Evolutionary conservation across 2,329 filamentous ascomycete genomes (phyloP).

Genomic region (Davidsoniella neocaledoniae): DNA sequence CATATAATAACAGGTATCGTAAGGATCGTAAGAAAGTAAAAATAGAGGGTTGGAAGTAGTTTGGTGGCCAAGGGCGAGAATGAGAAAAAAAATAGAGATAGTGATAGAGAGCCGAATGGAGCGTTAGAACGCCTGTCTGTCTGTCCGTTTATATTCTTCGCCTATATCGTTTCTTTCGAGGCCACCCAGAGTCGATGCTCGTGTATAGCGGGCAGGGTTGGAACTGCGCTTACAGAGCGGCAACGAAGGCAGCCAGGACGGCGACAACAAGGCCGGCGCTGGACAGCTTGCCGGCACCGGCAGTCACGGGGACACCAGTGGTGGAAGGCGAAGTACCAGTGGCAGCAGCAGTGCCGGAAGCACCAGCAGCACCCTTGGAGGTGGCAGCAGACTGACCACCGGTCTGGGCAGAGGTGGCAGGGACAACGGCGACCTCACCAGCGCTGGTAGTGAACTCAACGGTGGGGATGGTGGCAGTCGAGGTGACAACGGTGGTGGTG

Average conservation of each 20-base stretch:
- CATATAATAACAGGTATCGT: constrained; percentile 12
- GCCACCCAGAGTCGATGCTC: too few relatives aligned
- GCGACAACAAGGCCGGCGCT: constrained; percentile 3
- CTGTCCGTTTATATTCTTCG: too few relatives aligned
- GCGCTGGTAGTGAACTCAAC: constrained; percentile 28
- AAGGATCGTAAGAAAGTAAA: constrained; percentile 13
- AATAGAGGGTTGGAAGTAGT: not conserved
- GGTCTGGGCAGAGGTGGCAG: constrained; percentile 13
- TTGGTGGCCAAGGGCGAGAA: not conserved
- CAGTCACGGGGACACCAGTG: constrained; percentile 10
- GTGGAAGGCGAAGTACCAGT: constrained; percentile 2
- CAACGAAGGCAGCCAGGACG: constrained; percentile 6
- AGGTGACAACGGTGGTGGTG: constrained; percentile 33
- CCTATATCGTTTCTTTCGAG: too few relatives aligned
- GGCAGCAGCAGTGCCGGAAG: constrained; percentile 7
- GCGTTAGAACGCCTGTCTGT: too few relatives aligned
- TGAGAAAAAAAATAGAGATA: not conserved
- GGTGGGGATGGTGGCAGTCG: constrained; percentile 35
- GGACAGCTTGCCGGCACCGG: constrained; percentile 10
- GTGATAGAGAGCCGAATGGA: not conserved
- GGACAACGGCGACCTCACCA: constrained; percentile 12
- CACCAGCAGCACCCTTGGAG: not conserved
- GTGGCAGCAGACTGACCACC: constrained; percentile 4
- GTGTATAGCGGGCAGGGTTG: too few relatives aligned
- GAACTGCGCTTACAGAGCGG: constrained; percentile 9